Percentiles rank a stretch among this genome's conserved stretches.
phyloP scores from a whole-genome alignment of 2,329 filamentous ascomycete species.

The Penicillium oxalicum region DNA sequence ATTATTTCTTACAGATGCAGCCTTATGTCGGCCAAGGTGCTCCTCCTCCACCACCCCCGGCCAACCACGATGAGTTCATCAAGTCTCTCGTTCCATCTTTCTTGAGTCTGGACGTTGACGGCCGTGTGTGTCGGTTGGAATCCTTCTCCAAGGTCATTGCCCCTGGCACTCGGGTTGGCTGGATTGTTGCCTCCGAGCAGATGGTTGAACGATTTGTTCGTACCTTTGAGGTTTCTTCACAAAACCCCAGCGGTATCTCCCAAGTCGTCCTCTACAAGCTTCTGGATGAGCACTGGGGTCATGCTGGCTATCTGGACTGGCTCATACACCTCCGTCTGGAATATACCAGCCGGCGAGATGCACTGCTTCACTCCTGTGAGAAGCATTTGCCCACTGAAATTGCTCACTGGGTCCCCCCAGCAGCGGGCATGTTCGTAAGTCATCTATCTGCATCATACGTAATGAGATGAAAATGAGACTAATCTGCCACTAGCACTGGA shows the following conservation, averaged over 20 bases:
- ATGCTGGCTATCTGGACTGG: conserved; percentile 84
- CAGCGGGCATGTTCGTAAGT: conserved; percentile 91
- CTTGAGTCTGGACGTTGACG: conserved; percentile 75
- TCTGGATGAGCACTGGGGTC: conserved; percentile 90
- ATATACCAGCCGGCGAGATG: conserved; percentile 74
- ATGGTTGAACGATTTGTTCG: conserved; percentile 75
- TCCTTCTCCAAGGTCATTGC: conserved; percentile 90
- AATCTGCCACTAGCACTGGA: conserved; percentile 38
- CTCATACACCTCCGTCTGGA: conserved; percentile 71
- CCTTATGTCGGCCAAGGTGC: conserved; percentile 57
- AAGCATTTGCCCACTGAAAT: conserved; percentile 66
- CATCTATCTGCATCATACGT: background rate
- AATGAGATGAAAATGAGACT: background rate
- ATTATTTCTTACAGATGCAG: conserved; percentile 85
- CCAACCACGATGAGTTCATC: conserved; percentile 67
- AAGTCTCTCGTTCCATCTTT: conserved; percentile 65
- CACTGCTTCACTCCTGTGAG: conserved; percentile 74
- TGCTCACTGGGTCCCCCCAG: conserved; percentile 71
- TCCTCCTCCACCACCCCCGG: conserved; percentile 50
- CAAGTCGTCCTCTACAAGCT: conserved; percentile 84
- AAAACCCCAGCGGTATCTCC: conserved; percentile 77
- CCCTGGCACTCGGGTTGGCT: conserved; percentile 75
- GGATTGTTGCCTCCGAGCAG: conserved; percentile 83
- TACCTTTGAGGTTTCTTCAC: conserved; percentile 75
- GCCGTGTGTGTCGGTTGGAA: conserved; percentile 82